Evolutionary conservation across 176 grass and related monocot species (phyloP).

Genomic region (Poa annua): DNA sequence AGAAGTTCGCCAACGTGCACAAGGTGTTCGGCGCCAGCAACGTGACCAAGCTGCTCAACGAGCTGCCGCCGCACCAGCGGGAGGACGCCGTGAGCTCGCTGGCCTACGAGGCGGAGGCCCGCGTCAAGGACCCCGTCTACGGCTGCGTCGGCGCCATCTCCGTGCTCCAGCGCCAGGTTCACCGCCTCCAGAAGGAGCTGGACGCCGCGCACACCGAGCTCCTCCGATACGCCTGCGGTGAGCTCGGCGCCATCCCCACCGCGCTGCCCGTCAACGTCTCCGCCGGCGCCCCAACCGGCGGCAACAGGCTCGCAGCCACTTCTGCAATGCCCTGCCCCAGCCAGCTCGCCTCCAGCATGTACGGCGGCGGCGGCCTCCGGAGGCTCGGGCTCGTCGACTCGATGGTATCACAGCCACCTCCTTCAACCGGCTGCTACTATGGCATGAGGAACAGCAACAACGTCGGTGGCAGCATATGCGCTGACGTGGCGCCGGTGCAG

Average conservation of each 20-base stretch:
- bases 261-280: constrained; percentile 49
- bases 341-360: constrained; percentile 44
- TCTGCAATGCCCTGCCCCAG: constrained; percentile 44
- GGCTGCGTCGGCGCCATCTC: constrained; percentile 86
- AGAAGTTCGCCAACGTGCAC: constrained; percentile 84
- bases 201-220: constrained; percentile 72
- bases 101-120: constrained; percentile 80
- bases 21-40: constrained; percentile 86
- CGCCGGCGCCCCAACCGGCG: not conserved
- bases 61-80: constrained; percentile 73
- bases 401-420: constrained; percentile 15
- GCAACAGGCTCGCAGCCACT: constrained; percentile 33
- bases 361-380: constrained; percentile 41
- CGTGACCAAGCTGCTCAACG: constrained; percentile 84
- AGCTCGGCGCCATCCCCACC: constrained; percentile 51
- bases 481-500: constrained; percentile 46
- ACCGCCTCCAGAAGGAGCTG: constrained; percentile 83
- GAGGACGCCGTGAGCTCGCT: constrained; percentile 84
- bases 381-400: constrained; percentile 45
- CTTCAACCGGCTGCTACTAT: constrained; percentile 47
- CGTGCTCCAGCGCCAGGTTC: constrained; percentile 76
- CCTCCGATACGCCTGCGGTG: constrained; percentile 75
- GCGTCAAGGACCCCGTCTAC: constrained; percentile 81
- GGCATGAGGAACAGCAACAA: constrained; percentile 39
- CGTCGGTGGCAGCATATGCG: constrained; percentile 19